phyloP scores from a whole-genome alignment of 2,329 filamentous ascomycete genomes.

The Hysterium pulicare region DNA sequence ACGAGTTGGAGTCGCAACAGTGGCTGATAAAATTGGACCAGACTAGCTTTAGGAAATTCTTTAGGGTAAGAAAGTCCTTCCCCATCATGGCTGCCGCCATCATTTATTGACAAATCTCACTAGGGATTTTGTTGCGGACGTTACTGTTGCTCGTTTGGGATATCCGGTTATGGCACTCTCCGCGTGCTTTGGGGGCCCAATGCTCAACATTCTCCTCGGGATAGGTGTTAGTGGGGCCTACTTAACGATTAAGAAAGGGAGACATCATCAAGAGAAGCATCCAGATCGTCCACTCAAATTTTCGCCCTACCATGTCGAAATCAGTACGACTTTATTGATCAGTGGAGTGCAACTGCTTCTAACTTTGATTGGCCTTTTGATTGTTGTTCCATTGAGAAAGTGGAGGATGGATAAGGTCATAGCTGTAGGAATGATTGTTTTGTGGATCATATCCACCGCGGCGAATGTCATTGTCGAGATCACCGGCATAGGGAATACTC shows the following conservation, averaged over 20 bases:
- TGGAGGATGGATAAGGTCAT: slow-evolving; percentile 47
- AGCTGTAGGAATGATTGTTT: slow-evolving; percentile 71
- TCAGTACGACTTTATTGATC: slow-evolving; percentile 81
- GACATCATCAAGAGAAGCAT: slow-evolving; percentile 63
- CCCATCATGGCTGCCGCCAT: too few relatives aligned
- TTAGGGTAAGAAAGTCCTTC: too few relatives aligned
- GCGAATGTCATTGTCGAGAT: slow-evolving; percentile 76
- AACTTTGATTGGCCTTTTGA: slow-evolving; percentile 73
- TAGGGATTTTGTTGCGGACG: slow-evolving; percentile 89
- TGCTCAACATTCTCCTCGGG: slow-evolving; percentile 90
- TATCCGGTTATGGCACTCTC: slow-evolving; percentile 95
- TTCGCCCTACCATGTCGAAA: slow-evolving; percentile 75
- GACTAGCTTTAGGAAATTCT: slow-evolving; percentile 94
- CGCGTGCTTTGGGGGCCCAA: slow-evolving; percentile 95
- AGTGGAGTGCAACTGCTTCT: slow-evolving; percentile 79
- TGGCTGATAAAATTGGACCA: too few relatives aligned
- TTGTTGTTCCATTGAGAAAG: slow-evolving; percentile 63
- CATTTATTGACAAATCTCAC: too few relatives aligned
- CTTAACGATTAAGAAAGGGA: slow-evolving; percentile 72
- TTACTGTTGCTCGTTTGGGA: slow-evolving; percentile 88
- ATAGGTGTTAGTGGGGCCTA: slow-evolving; percentile 89
- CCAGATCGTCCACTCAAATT: slow-evolving; percentile 64
- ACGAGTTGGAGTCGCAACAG: too few relatives aligned
- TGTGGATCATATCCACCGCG: slow-evolving; percentile 79
- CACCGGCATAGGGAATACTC: neutral